Conservation (phyloP, 176 grass and related monocot species). For the Hordeum marinum region DNA sequence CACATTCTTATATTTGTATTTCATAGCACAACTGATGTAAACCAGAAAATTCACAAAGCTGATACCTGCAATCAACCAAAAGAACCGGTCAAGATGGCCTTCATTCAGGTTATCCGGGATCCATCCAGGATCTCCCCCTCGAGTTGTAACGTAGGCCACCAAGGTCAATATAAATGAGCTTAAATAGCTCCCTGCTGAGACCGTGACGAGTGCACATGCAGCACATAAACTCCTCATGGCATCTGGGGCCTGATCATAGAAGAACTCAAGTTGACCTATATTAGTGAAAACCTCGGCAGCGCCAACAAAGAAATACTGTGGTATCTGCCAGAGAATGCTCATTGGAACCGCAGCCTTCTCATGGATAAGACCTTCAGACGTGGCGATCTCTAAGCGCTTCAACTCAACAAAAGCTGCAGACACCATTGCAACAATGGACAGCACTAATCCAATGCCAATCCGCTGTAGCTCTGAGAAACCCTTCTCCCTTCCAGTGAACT, state of each 20-base stretch:
- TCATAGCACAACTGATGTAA: constrained; percentile 50
- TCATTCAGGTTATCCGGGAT: constrained; percentile 90
- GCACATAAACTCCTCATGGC: constrained; percentile 86
- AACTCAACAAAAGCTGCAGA: constrained; percentile 69
- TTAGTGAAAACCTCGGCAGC: constrained; percentile 71
- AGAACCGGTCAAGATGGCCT: constrained; percentile 92
- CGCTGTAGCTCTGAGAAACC: constrained; percentile 77
- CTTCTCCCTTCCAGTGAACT: constrained; percentile 64
- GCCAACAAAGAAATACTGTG: constrained; percentile 70
- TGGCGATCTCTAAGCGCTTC: constrained; percentile 61
- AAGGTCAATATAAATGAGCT: constrained; percentile 67
- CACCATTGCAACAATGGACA: constrained; percentile 74
- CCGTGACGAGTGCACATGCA: constrained; percentile 65
- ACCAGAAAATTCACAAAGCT: constrained; percentile 66
- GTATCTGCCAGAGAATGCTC: constrained; percentile 91
- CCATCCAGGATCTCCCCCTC: constrained; percentile 65
- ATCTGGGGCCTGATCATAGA: constrained; percentile 72
- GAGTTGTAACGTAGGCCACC: constrained; percentile 64
- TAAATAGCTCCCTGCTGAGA: constrained; percentile 62
- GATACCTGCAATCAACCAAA: constrained; percentile 79
- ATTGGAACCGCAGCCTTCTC: constrained; percentile 57
- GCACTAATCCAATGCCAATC: constrained; percentile 71
- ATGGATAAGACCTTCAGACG: constrained; percentile 44
- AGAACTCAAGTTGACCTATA: constrained; percentile 80
- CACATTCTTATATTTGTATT: constrained; percentile 70